These are phyloP conservation scores for Beta corolliflora DNA, from an alignment of 179 eudicot species.

Conservation along the genomic window DNA sequence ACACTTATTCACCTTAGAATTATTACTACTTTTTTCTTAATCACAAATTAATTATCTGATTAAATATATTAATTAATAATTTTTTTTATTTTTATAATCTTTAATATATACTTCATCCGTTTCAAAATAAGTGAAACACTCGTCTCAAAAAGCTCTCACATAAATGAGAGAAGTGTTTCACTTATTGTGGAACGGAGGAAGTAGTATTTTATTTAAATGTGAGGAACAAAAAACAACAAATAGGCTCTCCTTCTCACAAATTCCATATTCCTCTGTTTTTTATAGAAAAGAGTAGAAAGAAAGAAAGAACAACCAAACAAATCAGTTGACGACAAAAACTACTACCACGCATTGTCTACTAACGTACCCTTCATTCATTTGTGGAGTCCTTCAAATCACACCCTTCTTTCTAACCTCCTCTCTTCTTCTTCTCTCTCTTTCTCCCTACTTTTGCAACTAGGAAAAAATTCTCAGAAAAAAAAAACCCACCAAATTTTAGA, in stretches of 20 bases:
- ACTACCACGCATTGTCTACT: conserved; percentile 57
- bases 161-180: too few relatives aligned
- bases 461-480: background rate
- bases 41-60: too few relatives aligned
- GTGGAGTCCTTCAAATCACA: conserved; percentile 34
- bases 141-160: too few relatives aligned
- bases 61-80: too few relatives aligned
- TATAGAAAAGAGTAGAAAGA: conserved; percentile 18
- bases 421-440: background rate
- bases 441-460: background rate
- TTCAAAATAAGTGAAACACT: too few relatives aligned
- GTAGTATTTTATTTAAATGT: background rate
- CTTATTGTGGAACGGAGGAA: too few relatives aligned
- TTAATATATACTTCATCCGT: too few relatives aligned
- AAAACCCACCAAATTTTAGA: background rate
- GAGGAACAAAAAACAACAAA: conserved; percentile 2
- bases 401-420: too few relatives aligned
- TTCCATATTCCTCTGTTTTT: conserved; percentile 62
- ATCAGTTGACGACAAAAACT: conserved; percentile 48
- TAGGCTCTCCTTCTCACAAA: conserved; percentile 54
- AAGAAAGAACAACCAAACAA: conserved; percentile 35
- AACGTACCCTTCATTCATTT: conserved; percentile 24
- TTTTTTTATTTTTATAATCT: too few relatives aligned
- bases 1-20: too few relatives aligned
- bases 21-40: too few relatives aligned